Evolutionary conservation across 345 rosid species (phyloP), one percentile per base, ranked within the genome.

Genomic region (Eucalyptus coolabah): DNA sequence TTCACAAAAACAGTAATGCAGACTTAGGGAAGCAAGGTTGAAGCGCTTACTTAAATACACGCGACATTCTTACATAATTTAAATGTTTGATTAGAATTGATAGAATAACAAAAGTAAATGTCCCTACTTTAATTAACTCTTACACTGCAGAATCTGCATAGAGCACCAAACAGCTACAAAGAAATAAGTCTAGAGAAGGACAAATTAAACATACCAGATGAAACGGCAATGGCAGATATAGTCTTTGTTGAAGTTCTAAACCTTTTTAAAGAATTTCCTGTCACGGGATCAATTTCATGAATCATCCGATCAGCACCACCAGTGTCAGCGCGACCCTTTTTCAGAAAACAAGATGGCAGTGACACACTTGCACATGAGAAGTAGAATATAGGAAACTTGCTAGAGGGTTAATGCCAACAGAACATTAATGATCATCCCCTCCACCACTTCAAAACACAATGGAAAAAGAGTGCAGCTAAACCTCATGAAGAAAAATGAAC

Each of bases 301-400:
- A 95, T 90, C 98, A 97, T 94, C 90, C 99, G 98, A 94, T 98
- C 99, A 82, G 96, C 96, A 44, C 98, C 99, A 3, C 96, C 94
- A 86, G 94, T 93, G 93, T 95, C 95, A 88, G 94, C 90, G 91
- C 6, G 95, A 94, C 87, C 94, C 95, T 86, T 90, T 92, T 8
- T 92, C 86, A 49, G 98, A 95, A 91, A 95, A 96, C 83, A 97
- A 94, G 93, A 97, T 92, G 86, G 97, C 94, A 93, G 92, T 93
- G 63, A 96, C 99, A 72, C 99, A 98, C 94, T 99, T 98, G 96
- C 94, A 93, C 34, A 90, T 91, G 67, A 88, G 44, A 83, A 42
- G 67, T 37, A 50, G n/a, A 28, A n/a, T 30, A 77, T 72, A 50
- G 17, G 51, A 9, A 69, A 69, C 42, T 69, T 69, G 81, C 81